Conservation (phyloP, 306 rosid species). For the Citrullus mucosospermus region DNA sequence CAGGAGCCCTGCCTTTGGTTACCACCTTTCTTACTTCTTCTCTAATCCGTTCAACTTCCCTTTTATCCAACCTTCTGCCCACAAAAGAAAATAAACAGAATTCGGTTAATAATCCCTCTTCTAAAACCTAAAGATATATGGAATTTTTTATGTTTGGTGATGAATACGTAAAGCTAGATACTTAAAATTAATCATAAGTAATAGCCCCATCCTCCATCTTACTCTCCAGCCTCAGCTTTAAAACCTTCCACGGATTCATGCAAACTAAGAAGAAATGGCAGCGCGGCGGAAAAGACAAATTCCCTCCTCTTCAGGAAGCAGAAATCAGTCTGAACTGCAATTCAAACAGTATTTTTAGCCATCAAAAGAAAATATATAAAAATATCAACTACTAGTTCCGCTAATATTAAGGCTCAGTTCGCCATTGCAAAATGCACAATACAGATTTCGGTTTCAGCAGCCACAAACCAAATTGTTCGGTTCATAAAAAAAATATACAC, state of each 20-base stretch:
- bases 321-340: conserved; percentile 9
- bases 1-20: conserved; percentile 65
- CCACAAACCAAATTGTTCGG: background rate
- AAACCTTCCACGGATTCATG: conserved; percentile 17
- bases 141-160: background rate
- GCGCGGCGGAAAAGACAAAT: conserved; percentile 34
- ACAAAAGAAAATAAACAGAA: background rate
- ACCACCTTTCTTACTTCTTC: conserved; percentile 61
- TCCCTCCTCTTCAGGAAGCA: conserved; percentile 32
- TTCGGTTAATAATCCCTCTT: background rate
- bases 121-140: background rate
- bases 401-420: background rate
- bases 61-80: conserved; percentile 29
- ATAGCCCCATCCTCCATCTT: conserved; percentile 14
- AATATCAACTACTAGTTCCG: background rate
- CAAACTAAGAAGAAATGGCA: conserved; percentile 48
- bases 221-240: conserved; percentile 41
- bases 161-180: background rate
- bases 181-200: background rate
- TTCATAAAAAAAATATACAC: background rate
- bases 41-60: conserved; percentile 40
- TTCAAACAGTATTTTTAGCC: background rate
- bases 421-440: background rate
- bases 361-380: background rate
- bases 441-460: background rate